Evolutionary conservation across 495 filamentous ascomycete species (phyloP), one percentile per base, ranked within the genome.

Genomic region (Neurospora tetrasperma): DNA sequence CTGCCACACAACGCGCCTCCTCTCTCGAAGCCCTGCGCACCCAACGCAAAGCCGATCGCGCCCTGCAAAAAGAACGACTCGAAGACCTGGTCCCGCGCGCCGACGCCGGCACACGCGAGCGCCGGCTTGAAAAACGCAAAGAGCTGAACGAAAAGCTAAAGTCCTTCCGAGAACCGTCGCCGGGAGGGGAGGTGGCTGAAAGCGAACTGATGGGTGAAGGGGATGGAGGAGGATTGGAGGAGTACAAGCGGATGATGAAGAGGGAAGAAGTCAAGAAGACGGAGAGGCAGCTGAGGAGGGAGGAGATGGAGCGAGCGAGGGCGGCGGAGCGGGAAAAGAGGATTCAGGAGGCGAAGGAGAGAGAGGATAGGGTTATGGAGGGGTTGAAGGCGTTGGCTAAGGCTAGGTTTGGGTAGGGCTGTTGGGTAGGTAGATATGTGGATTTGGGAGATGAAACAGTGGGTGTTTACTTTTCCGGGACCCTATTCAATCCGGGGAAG

Each of bases 71-170:
- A 69, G 89, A 88, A 40, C 84, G 83, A 0, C 85, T 94, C 0
- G 94, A 97, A 11, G 95, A 98, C 72, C 82, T 97, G 12, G 87
- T 85, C 0, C 95, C 96, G 5, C 91, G 93, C 16, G 93, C 95
- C 0, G 94, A 95, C 69, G 82, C 95, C 0, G 94, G 95, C 1
- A 94, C 93, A 3, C 89, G 90, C 38, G 96, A 97, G 80, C 89
- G 95, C 10, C 88, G 89, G 71, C 85, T 99, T 5, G 95, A 99
- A 84, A 97, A 97, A 85, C 75, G 90, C 69, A 78, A 79, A 48
- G 86, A 85, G 72, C 75, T 86, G 14, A 86, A 84, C 71, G 89
- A 87, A 14, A 88, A 86, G 81, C 83, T 91, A 82, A 80, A 84
- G 8, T 82, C 81, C 23, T 93, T 91, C 74, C 82, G 88, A 1